Conservation (phyloP, 495 filamentous ascomycete species). For the Aspergillus affinis region DNA sequence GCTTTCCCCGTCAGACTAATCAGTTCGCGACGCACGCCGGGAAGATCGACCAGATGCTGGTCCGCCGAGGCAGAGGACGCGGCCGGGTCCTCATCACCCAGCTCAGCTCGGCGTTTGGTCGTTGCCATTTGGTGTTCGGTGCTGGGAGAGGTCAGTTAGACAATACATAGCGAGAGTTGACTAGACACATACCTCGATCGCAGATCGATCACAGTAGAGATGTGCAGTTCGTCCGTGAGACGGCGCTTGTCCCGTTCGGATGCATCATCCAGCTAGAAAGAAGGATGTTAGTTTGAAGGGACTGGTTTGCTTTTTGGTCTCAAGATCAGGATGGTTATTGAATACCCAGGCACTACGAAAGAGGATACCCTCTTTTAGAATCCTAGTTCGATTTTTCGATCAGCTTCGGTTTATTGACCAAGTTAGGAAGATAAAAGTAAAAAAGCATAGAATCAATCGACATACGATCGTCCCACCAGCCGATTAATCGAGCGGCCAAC, state of each 20-base stretch:
- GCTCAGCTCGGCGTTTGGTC: conserved; percentile 56
- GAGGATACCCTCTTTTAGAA: conserved; percentile 67
- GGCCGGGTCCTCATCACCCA: conserved; percentile 11
- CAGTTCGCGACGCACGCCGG: conserved; percentile 55
- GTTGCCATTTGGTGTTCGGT: conserved; percentile 72
- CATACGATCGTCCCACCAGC: conserved; percentile 53
- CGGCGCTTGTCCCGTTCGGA: conserved; percentile 59
- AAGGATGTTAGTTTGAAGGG: not conserved
- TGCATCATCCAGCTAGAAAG: conserved; percentile 60
- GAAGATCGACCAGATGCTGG: conserved; percentile 53
- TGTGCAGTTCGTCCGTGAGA: conserved; percentile 60
- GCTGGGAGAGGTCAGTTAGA: conserved; percentile 28
- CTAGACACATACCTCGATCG: conserved; percentile 60
- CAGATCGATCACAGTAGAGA: conserved; percentile 74
- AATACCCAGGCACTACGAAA: conserved; percentile 74
- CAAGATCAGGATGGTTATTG: not conserved
- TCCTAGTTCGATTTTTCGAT: conserved; percentile 33
- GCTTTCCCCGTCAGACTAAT: conserved; percentile 72
- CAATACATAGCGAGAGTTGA: conserved; percentile 1
- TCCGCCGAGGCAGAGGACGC: conserved; percentile 41
- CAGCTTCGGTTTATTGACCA: conserved; percentile 8
- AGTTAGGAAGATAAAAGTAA: not conserved
- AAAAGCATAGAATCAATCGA: too few relatives aligned
- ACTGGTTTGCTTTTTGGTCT: too few relatives aligned
- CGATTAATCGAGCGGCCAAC: conserved; percentile 73